A percentile compares a stretch with the other conserved stretches of the same genome.
Evolutionary conservation across 2,329 filamentous ascomycete genomes (phyloP).

Genomic region (Cladophialophora chaetospira): DNA sequence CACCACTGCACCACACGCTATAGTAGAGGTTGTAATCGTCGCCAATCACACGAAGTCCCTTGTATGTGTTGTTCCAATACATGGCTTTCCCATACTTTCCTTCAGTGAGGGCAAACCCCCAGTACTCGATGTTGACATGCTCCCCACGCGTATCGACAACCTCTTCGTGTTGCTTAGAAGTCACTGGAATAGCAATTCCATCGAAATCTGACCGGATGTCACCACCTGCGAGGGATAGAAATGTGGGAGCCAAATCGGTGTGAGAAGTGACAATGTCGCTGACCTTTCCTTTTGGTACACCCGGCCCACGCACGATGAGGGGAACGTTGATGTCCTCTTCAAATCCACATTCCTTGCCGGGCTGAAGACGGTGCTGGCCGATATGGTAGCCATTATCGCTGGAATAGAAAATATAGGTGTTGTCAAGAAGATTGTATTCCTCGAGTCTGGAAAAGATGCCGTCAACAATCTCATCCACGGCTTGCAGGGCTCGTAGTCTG

Average conservation of each 20-base stretch:
- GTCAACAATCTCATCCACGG: slow-evolving; percentile 59
- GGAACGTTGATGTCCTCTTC: slow-evolving; percentile 64
- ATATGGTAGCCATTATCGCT: slow-evolving; percentile 65
- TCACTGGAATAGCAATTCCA: slow-evolving; percentile 54
- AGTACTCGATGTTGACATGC: slow-evolving; percentile 62
- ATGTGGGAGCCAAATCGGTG: slow-evolving; percentile 64
- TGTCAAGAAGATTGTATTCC: slow-evolving; percentile 47
- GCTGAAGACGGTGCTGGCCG: slow-evolving; percentile 59
- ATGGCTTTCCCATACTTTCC: slow-evolving; percentile 34
- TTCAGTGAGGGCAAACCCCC: slow-evolving; percentile 47
- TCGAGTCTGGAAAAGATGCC: slow-evolving; percentile 47
- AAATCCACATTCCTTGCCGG: slow-evolving; percentile 60
- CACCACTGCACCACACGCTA: slow-evolving; percentile 45
- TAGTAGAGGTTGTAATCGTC: slow-evolving; percentile 44
- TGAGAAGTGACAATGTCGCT: slow-evolving; percentile 59
- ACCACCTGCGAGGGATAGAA: slow-evolving; percentile 44
- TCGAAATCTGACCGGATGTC: slow-evolving; percentile 56
- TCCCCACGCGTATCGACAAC: slow-evolving; percentile 45
- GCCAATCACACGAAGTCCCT: slow-evolving; percentile 42
- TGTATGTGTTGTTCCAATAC: slow-evolving; percentile 40
- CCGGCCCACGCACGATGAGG: slow-evolving; percentile 61
- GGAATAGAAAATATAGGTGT: slow-evolving; percentile 64
- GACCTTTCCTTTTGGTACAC: slow-evolving; percentile 48
- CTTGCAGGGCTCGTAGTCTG: slow-evolving; percentile 54
- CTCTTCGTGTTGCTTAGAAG: slow-evolving; percentile 28